Evolutionary conservation across 495 filamentous ascomycete species (phyloP).

Genomic region (Aspergillus steynii): DNA sequence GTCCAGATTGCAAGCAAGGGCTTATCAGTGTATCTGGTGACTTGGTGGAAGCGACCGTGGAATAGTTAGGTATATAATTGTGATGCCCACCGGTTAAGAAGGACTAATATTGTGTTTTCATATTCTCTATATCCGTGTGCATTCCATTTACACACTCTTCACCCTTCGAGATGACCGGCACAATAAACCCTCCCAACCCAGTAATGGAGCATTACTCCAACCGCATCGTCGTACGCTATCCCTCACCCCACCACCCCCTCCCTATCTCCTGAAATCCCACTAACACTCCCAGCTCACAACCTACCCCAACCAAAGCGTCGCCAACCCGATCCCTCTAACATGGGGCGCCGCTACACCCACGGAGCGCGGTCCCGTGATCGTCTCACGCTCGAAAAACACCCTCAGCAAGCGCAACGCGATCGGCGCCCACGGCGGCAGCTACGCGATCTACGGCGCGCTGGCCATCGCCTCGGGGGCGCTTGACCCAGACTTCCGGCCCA

Average conservation of each 20-base stretch:
- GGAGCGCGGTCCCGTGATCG: conserved; percentile 76
- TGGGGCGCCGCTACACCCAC: conserved; percentile 73
- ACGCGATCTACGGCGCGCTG: conserved; percentile 85
- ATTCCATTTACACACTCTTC: neutral
- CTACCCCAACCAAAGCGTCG: conserved; percentile 83
- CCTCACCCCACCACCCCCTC: neutral
- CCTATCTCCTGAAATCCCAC: neutral
- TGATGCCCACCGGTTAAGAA: neutral
- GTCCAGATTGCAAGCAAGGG: neutral
- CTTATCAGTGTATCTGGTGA: neutral
- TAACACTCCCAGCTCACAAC: conserved; percentile 55
- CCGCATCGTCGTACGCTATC: conserved; percentile 15
- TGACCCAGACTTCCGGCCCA: conserved; percentile 73
- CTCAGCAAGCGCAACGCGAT: conserved; percentile 77
- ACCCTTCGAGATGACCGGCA: neutral
- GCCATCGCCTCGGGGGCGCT: conserved; percentile 84
- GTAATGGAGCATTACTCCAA: conserved; percentile 3
- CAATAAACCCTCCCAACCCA: neutral
- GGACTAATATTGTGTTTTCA: neutral
- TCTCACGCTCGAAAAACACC: conserved; percentile 67
- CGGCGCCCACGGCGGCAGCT: conserved; percentile 85
- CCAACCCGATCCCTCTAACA: conserved; percentile 75
- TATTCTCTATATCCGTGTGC: neutral
- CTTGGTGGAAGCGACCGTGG: neutral
- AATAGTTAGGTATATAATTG: neutral